Evolutionary conservation across 2,329 filamentous ascomycete genomes (phyloP), one percentile per base, ranked within the genome.

Genomic region (Verticillium isaacii): DNA sequence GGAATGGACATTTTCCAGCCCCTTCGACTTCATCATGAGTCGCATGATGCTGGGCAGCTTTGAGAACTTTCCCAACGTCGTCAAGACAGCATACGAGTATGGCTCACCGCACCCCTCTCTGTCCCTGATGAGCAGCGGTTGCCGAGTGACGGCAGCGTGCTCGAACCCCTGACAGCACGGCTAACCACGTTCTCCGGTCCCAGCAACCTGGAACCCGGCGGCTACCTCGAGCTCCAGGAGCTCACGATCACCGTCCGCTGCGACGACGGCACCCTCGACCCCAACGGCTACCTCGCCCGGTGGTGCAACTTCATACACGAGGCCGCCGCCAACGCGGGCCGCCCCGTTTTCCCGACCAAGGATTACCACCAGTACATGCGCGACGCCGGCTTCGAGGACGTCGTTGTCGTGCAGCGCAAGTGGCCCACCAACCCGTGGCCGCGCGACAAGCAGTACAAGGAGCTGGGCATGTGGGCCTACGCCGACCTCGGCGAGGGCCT

Each of bases 341-440:
- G 37, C 37, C 37, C 37, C 37, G 37, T 41, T 15, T 41, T 41
- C 17, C 37, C 37, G 2, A 41, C 37, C 37, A 41, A 15, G 17
- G 37, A 41, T 3, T 41, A 41, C 15, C 37, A 41, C 15, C 37
- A 41, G 37, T 41, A 41, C 15, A 41, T 41, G 37, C 37, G 37
- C 37, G 37, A 34, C 36, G 37, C 55, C 5, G 84, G 83, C 1
- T 85, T 86, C 65, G 70, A 74, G 59, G 75, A 84, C 65, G 77
- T 86, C 0, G 67, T 70, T 0, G 77, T 83, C 66, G 70, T 74
- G 9, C 67, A 77, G 23, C 79, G 72, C 69, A 78, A 77, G 67
- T 75, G 81, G 67, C 81, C 81, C 0, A 71, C 76, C 45, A 80
- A 78, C 61, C 70, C 74, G 2, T 84, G 82, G 81, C 74, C 80